phyloP scores from a whole-genome alignment of 2,329 filamentous ascomycete genomes.

The Chalara sp. region DNA sequence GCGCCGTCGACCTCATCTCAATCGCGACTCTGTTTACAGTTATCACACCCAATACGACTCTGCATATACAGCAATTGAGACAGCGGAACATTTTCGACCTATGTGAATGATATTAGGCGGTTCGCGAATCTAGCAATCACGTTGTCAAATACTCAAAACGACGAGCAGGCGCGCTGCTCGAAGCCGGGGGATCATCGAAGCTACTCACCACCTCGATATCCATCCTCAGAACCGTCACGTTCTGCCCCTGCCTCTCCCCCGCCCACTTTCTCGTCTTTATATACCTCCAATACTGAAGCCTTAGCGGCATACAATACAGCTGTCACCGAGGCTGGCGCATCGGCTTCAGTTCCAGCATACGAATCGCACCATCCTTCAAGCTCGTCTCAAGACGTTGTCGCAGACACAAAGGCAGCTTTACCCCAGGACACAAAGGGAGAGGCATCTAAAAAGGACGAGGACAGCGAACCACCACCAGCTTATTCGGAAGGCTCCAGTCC shows the following conservation, averaged over 20 bases:
- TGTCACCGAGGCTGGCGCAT: conserved; percentile 30
- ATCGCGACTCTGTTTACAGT: not conserved
- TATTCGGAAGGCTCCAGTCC: conserved; percentile 95
- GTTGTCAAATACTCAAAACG: conserved; percentile 41
- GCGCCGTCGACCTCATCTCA: not conserved
- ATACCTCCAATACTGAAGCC: conserved; percentile 34
- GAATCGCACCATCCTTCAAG: conserved; percentile 28
- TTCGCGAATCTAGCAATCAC: conserved; percentile 29
- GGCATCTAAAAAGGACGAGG: conserved; percentile 67
- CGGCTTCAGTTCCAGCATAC: conserved; percentile 46
- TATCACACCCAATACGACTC: not conserved
- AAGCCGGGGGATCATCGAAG: conserved; percentile 32
- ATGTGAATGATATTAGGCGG: not conserved
- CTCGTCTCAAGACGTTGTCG: conserved; percentile 40
- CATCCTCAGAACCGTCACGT: conserved; percentile 43
- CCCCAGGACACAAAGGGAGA: conserved; percentile 75
- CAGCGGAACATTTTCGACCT: not conserved
- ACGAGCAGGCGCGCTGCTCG: conserved; percentile 37
- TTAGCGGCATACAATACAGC: conserved; percentile 30
- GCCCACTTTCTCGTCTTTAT: conserved; percentile 56
- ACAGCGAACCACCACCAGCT: conserved; percentile 88
- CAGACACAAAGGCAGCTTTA: conserved; percentile 79
- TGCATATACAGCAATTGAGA: not conserved
- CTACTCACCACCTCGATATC: conserved; percentile 55
- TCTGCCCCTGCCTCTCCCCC: conserved; percentile 38